Evolutionary conservation across 2,329 filamentous ascomycete genomes (phyloP).

Genomic region (Fusarium sp.): DNA sequence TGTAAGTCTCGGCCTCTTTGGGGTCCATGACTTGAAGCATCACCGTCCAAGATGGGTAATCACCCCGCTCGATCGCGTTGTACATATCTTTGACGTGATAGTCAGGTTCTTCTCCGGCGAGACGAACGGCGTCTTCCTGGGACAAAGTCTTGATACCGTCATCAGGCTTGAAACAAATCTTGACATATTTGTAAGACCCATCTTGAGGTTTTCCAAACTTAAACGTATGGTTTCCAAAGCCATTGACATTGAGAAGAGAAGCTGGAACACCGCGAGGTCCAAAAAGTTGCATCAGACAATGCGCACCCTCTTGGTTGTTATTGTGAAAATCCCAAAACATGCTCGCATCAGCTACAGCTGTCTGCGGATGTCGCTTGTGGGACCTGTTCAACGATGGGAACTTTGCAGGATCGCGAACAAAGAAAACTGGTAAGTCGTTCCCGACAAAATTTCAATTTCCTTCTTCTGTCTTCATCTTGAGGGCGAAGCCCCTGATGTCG

Average conservation of each 20-base stretch:
- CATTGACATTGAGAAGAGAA: background rate
- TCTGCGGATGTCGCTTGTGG: conserved; percentile 8
- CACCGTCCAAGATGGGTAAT: background rate
- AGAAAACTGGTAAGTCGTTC: conserved; percentile 17
- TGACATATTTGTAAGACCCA: conserved; percentile 21
- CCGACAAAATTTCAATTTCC: conserved; percentile 23
- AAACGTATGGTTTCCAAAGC: conserved; percentile 14
- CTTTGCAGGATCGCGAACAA: conserved; percentile 16
- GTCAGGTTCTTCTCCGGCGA: conserved; percentile 7
- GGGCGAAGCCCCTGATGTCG: conserved; percentile 10
- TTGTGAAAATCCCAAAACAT: conserved; percentile 26
- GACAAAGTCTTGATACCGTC: conserved; percentile 11
- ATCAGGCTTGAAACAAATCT: conserved; percentile 16
- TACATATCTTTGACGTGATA: conserved; percentile 19
- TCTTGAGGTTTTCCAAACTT: conserved; percentile 19
- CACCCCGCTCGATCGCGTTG: background rate
- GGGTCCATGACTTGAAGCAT: conserved; percentile 8
- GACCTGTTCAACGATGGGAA: conserved; percentile 10
- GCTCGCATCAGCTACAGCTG: conserved; percentile 6
- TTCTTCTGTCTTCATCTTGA: conserved; percentile 23
- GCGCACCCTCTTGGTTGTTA: conserved; percentile 14
- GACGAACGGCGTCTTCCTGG: conserved; percentile 1
- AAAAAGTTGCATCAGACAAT: conserved; percentile 4
- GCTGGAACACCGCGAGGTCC: background rate
- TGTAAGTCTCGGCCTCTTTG: conserved; percentile 5